Evolutionary conservation across 768 basidiomycete genomes (phyloP).

Genomic region (Pleurotus djamor): DNA sequence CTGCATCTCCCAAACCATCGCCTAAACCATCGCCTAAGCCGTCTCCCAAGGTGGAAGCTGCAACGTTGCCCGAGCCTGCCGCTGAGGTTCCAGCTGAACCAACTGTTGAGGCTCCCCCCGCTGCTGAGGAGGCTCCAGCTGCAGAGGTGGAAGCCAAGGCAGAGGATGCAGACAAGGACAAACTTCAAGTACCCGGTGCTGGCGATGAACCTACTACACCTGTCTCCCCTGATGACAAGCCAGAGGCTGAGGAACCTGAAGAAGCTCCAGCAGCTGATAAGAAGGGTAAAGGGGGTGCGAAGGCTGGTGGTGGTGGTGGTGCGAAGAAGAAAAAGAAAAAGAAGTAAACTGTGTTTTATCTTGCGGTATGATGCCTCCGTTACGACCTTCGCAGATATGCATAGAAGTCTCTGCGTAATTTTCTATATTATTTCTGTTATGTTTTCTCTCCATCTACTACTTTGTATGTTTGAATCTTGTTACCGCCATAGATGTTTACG

Average conservation of each 20-base stretch:
- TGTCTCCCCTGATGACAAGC: slow-evolving; percentile 1
- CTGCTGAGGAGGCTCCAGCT: background rate
- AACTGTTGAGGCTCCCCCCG: background rate
- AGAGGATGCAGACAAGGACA: slow-evolving; percentile 1
- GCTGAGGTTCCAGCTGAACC: background rate
- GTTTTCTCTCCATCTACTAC: no score
- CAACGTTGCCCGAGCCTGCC: background rate
- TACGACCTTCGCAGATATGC: no score
- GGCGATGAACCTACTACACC: background rate
- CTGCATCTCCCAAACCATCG: slow-evolving; percentile 8
- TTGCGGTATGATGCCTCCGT: no score
- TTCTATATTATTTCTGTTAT: no score
- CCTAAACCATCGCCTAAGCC: slow-evolving; percentile 13
- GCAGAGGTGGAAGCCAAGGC: background rate
- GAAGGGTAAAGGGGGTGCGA: background rate
- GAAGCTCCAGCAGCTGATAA: background rate
- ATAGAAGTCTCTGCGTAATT: no score
- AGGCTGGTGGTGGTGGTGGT: background rate
- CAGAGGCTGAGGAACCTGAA: background rate
- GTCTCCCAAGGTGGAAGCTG: slow-evolving; percentile 8
- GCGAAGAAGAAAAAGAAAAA: slow-evolving; percentile 4
- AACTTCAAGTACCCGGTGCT: slow-evolving; percentile 1
- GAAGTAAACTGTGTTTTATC: background rate
- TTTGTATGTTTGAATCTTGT: background rate
- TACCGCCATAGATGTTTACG: background rate